Conservation (phyloP, 169 alveolate species). For the Theileria parva region DNA sequence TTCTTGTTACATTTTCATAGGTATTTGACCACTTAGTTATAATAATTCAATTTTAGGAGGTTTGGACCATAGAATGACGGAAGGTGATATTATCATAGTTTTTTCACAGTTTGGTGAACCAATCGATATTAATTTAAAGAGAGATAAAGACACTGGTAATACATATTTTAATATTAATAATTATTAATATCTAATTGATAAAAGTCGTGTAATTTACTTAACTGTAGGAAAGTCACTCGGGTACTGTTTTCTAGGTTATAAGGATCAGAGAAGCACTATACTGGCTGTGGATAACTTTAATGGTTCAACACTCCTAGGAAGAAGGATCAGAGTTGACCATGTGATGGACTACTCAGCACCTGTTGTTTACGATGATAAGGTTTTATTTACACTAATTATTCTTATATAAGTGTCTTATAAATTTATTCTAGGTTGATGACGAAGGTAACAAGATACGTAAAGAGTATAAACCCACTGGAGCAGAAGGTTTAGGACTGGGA, state of each 20-base stretch:
- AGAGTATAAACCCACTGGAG: conserved; percentile 82
- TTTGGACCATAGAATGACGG: conserved; percentile 91
- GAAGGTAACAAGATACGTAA: conserved; percentile 66
- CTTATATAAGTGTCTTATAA: background rate
- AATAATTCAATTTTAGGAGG: conserved; percentile 69
- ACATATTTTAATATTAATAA: background rate
- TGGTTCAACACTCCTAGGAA: conserved; percentile 88
- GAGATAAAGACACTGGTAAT: conserved; percentile 93
- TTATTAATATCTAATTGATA: background rate
- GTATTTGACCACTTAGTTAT: conserved; percentile 22
- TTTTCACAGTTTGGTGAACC: conserved; percentile 98
- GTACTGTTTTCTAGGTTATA: conserved; percentile 94
- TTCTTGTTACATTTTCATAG: conserved; percentile 75
- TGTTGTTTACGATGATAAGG: conserved; percentile 59
- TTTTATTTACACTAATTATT: background rate
- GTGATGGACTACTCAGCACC: conserved; percentile 88
- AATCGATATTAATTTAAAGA: conserved; percentile 91
- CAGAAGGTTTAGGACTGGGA: conserved; percentile 84
- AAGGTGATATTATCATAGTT: conserved; percentile 96
- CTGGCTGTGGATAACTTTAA: conserved; percentile 98
- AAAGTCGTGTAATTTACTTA: background rate
- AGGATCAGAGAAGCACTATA: conserved; percentile 95
- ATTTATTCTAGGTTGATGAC: conserved; percentile 34
- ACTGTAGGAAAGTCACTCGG: conserved; percentile 87
- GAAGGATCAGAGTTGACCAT: conserved; percentile 93